Percentiles rank a stretch among this genome's conserved stretches.
phyloP scores from a whole-genome alignment of 1,284 basidiomycete genomes.

The Ustilago hordei region DNA sequence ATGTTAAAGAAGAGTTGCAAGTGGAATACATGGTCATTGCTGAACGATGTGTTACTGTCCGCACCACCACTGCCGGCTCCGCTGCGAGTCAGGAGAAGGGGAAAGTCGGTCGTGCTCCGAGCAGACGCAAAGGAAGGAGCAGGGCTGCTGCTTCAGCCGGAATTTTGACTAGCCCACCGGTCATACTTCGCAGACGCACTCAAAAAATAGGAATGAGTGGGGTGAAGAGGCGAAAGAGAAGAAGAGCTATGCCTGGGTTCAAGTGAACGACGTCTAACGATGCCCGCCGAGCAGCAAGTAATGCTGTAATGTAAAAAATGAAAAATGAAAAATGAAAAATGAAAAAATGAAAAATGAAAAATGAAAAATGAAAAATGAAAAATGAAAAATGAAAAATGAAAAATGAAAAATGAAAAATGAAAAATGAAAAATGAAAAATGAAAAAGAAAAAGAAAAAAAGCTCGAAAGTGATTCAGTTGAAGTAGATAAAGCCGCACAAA shows the following conservation, averaged over 20 bases:
- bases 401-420: too few relatives aligned
- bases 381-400: background rate
- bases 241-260: conserved; percentile 20
- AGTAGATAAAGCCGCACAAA: too few relatives aligned
- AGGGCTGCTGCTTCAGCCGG: background rate
- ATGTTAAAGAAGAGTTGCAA: conserved; percentile 24
- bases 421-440: background rate
- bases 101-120: background rate
- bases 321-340: too few relatives aligned
- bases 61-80: background rate
- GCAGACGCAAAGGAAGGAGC: background rate
- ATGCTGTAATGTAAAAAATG: too few relatives aligned
- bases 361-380: background rate
- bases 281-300: background rate
- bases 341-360: background rate
- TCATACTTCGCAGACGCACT: conserved; percentile 11
- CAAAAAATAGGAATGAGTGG: background rate
- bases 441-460: conserved; percentile 9
- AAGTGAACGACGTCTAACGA: conserved; percentile 7
- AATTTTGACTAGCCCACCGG: conserved; percentile 4
- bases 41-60: conserved; percentile 14
- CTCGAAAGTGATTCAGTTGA: conserved; percentile 6
- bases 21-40: conserved; percentile 40
- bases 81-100: background rate
- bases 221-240: background rate